Conservation (phyloP, 495 filamentous ascomycete species). For the Rhypophila decipiens region DNA sequence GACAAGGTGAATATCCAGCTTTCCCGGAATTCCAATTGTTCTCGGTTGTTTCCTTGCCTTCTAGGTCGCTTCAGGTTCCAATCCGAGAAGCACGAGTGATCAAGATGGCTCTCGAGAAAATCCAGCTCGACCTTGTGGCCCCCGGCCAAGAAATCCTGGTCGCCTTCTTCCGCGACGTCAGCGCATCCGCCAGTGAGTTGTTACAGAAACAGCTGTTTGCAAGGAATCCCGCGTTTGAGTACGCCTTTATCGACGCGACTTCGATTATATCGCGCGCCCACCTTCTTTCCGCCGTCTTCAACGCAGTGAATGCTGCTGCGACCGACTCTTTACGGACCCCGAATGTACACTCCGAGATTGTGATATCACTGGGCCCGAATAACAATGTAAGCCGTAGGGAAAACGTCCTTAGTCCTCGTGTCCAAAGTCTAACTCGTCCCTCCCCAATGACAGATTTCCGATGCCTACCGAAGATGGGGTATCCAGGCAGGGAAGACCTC, state of each 20-base stretch:
- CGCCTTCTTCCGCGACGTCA: slow-evolving; percentile 66
- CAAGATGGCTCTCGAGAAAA: slow-evolving; percentile 33
- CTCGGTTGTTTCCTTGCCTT: too few species aligned
- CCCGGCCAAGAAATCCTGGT: slow-evolving; percentile 58
- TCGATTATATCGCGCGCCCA: slow-evolving; percentile 63
- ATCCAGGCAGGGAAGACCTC: slow-evolving; percentile 59
- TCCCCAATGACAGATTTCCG: slow-evolving; percentile 60
- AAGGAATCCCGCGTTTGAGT: slow-evolving; percentile 78
- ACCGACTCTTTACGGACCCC: slow-evolving; percentile 59
- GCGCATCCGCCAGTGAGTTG: slow-evolving; percentile 57
- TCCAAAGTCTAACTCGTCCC: neutral
- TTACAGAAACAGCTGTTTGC: slow-evolving; percentile 74
- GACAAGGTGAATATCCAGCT: too few species aligned
- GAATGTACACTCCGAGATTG: slow-evolving; percentile 91
- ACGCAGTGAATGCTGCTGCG: slow-evolving; percentile 62
- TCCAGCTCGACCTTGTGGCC: slow-evolving; percentile 67
- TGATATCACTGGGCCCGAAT: slow-evolving; percentile 71
- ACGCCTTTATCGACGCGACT: slow-evolving; percentile 84
- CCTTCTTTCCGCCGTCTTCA: slow-evolving; percentile 67
- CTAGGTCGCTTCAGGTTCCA: too few species aligned
- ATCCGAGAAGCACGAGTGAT: too few species aligned
- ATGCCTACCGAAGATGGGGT: slow-evolving; percentile 84
- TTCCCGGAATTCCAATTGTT: too few species aligned
- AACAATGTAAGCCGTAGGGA: slow-evolving; percentile 88
- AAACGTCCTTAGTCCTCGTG: neutral